Conservation (phyloP, 495 filamentous ascomycete species). For the Acidiella bohemica region DNA sequence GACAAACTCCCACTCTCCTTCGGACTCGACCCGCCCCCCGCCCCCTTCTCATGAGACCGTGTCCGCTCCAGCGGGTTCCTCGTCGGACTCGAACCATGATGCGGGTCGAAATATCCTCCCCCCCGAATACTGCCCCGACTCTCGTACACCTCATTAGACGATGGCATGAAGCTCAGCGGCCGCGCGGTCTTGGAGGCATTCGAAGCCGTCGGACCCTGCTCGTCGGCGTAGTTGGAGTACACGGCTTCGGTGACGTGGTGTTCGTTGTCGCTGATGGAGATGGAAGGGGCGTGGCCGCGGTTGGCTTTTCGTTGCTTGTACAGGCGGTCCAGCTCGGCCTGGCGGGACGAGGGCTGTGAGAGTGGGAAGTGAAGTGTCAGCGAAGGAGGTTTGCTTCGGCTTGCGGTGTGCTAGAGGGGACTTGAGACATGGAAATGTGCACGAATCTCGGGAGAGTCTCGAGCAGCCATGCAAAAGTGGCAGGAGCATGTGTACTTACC, state of each 20-base stretch:
- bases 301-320: slow-evolving; percentile 25
- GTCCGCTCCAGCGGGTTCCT: slow-evolving; percentile 12
- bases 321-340: slow-evolving; percentile 28
- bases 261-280: slow-evolving; percentile 65
- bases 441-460: too few relatives aligned
- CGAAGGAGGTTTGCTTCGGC: too few relatives aligned
- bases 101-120: slow-evolving; percentile 30
- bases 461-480: too few relatives aligned
- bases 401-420: too few relatives aligned
- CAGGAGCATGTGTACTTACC: too few relatives aligned
- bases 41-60: slow-evolving; percentile 20
- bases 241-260: slow-evolving; percentile 98
- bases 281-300: slow-evolving; percentile 46
- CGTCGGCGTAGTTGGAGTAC: slow-evolving; percentile 86
- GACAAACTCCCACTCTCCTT: slow-evolving; percentile 15
- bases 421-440: neutral
- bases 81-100: slow-evolving; percentile 14
- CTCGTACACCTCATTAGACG: slow-evolving; percentile 30
- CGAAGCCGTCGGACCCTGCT: slow-evolving; percentile 20
- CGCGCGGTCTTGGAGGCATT: slow-evolving; percentile 41
- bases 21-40: too few relatives aligned
- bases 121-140: slow-evolving; percentile 21
- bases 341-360: slow-evolving; percentile 25
- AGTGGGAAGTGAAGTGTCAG: slow-evolving; percentile 1
- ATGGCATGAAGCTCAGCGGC: slow-evolving; percentile 51